Conservation (phyloP, 495 filamentous ascomycete genomes). For the Corynascus novoguineensis region DNA sequence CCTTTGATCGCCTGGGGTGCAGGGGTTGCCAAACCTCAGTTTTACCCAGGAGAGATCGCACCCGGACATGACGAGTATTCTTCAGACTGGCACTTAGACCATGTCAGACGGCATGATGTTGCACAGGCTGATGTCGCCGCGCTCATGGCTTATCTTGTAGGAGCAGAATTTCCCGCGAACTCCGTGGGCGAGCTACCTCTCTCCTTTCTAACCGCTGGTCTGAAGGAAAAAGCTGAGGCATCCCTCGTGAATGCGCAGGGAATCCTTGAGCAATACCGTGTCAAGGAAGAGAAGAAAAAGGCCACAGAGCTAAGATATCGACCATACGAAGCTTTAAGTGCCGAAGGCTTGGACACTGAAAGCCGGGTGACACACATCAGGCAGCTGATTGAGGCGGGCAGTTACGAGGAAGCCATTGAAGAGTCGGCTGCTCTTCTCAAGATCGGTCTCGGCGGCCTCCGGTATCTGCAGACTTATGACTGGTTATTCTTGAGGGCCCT, state of each 20-base stretch:
- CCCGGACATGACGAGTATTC: constrained; percentile 93
- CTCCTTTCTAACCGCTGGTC: constrained; percentile 65
- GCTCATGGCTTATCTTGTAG: constrained; percentile 93
- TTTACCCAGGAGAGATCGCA: constrained; percentile 47
- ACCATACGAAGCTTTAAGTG: constrained; percentile 59
- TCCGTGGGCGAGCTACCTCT: constrained; percentile 93
- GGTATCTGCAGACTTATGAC: constrained; percentile 91
- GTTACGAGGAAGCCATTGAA: constrained; percentile 68
- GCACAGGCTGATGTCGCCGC: constrained; percentile 92
- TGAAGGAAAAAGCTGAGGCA: constrained; percentile 75
- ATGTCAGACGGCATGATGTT: constrained; percentile 82
- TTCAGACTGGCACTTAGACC: constrained; percentile 75
- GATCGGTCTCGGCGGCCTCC: constrained; percentile 72
- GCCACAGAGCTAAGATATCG: constrained; percentile 67
- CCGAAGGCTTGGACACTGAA: constrained; percentile 57
- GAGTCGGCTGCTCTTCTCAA: constrained; percentile 70
- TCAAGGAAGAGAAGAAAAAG: constrained; percentile 87
- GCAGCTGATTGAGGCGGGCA: constrained; percentile 57
- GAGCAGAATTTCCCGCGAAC: constrained; percentile 88
- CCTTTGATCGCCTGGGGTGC: constrained; percentile 93
- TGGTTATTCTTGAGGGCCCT: constrained; percentile 97
- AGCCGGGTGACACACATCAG: constrained; percentile 63
- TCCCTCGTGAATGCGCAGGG: constrained; percentile 77
- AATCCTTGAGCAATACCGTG: constrained; percentile 94
- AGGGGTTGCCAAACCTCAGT: constrained; percentile 72